Conservation (phyloP, 495 filamentous ascomycete genomes). For the Sabuloglossum arenarium region DNA sequence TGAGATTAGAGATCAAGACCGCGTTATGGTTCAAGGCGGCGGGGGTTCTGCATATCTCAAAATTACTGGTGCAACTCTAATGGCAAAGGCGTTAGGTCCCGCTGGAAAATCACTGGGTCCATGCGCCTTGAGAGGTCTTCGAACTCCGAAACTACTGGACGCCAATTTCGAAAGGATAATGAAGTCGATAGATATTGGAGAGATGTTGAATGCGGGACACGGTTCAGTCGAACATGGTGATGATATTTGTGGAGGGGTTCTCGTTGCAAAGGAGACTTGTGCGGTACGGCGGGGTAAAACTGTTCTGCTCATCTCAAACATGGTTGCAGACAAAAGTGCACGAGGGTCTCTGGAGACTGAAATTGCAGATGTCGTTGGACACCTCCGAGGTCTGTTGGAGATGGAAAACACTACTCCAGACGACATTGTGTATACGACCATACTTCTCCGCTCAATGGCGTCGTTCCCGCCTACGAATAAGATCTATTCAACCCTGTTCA, state of each 20-base stretch:
- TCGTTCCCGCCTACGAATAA: conserved; percentile 56
- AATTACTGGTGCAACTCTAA: conserved; percentile 34
- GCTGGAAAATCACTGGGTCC: conserved; percentile 6
- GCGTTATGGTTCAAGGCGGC: conserved; percentile 34
- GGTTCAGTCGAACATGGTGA: no score
- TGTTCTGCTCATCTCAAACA: conserved; percentile 3
- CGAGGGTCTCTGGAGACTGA: conserved; percentile 10
- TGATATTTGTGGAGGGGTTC: not conserved
- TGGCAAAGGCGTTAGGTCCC: conserved; percentile 21
- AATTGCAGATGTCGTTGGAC: conserved; percentile 23
- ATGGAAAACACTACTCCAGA: conserved; percentile 15
- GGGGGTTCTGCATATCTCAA: conserved; percentile 50
- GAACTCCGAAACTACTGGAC: conserved; percentile 27
- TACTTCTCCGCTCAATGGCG: conserved; percentile 60
- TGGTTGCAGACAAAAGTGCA: not conserved
- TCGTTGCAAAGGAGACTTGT: not conserved
- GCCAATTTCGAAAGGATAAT: conserved; percentile 19
- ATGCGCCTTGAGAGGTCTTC: conserved; percentile 13
- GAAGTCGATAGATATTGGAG: not conserved
- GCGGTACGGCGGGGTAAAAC: not conserved
- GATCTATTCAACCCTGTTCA: conserved; percentile 48
- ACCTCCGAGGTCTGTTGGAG: conserved; percentile 18
- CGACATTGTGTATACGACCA: conserved; percentile 49
- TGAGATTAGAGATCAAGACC: conserved; percentile 31
- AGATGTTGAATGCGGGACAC: not conserved